These are phyloP conservation scores for Quambalaria eucalypti DNA, from an alignment of 1,284 basidiomycete genomes.

Conservation along the genomic window DNA sequence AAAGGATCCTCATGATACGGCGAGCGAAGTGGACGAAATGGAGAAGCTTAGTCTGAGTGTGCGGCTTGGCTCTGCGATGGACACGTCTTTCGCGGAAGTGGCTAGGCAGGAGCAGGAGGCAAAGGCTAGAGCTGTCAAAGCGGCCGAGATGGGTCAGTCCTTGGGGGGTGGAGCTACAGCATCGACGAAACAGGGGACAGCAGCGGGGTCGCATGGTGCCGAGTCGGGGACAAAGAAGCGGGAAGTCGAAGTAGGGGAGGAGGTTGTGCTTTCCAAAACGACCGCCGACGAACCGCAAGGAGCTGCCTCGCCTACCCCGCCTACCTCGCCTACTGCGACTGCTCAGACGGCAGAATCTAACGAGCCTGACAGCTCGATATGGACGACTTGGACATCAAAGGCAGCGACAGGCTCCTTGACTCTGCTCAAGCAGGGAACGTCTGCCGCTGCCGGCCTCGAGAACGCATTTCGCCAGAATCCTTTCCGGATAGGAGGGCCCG, in stretches of 20 bases:
- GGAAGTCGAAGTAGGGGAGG: neutral
- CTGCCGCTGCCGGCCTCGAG: neutral
- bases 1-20: neutral
- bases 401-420: neutral
- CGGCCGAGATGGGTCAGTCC: neutral
- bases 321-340: too few relatives aligned
- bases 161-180: too few relatives aligned
- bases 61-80: neutral
- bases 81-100: neutral
- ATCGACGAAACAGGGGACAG: too few relatives aligned
- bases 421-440: neutral
- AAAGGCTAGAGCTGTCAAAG: neutral
- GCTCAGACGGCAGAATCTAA: neutral
- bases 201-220: neutral
- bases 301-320: neutral
- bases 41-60: neutral
- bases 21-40: neutral
- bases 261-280: neutral
- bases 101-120: neutral
- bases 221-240: neutral
- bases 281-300: neutral
- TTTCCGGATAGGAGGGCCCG: too few relatives aligned
- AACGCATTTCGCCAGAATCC: neutral
- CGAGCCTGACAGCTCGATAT: neutral
- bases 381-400: neutral